Evolutionary conservation across 2,329 filamentous ascomycete genomes (phyloP).

Genomic region (Pezicula carpinea): DNA sequence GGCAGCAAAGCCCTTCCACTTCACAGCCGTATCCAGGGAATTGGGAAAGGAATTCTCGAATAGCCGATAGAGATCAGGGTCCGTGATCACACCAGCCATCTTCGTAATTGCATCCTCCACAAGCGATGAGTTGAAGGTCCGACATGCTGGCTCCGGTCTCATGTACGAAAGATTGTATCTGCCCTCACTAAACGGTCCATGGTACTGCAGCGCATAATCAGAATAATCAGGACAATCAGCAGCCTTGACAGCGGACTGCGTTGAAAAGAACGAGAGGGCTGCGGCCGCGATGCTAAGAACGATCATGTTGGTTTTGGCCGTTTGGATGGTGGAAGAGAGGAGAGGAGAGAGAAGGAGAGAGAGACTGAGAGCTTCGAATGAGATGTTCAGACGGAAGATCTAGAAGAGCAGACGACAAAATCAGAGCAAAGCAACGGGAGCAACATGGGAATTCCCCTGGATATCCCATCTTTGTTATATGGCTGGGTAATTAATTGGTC

Average conservation of each 20-base stretch:
- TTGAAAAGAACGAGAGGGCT: neutral
- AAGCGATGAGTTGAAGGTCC: slow-evolving; percentile 72
- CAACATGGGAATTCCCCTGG: no score
- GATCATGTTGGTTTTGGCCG: slow-evolving; percentile 4
- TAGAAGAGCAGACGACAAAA: no score
- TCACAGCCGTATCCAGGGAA: slow-evolving; percentile 68
- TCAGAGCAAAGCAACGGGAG: no score
- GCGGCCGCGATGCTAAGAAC: slow-evolving; percentile 3
- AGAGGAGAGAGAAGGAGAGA: neutral
- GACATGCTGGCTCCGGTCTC: slow-evolving; percentile 69
- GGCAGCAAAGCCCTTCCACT: slow-evolving; percentile 58
- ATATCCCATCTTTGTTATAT: neutral
- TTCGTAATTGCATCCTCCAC: slow-evolving; percentile 73
- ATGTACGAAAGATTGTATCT: slow-evolving; percentile 74
- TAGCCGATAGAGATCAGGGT: slow-evolving; percentile 69
- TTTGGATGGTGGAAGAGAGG: neutral
- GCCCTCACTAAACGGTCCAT: slow-evolving; percentile 73
- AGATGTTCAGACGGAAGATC: no score
- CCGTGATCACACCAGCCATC: slow-evolving; percentile 64
- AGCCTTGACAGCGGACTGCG: neutral
- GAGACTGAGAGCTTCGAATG: no score
- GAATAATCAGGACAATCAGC: slow-evolving; percentile 60
- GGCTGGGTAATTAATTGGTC: neutral
- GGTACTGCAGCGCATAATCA: slow-evolving; percentile 50
- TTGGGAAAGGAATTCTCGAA: slow-evolving; percentile 73